Base-by-base conservation (phyloP, 2,329 filamentous ascomycete species). In the Alternaria solani region DNA sequence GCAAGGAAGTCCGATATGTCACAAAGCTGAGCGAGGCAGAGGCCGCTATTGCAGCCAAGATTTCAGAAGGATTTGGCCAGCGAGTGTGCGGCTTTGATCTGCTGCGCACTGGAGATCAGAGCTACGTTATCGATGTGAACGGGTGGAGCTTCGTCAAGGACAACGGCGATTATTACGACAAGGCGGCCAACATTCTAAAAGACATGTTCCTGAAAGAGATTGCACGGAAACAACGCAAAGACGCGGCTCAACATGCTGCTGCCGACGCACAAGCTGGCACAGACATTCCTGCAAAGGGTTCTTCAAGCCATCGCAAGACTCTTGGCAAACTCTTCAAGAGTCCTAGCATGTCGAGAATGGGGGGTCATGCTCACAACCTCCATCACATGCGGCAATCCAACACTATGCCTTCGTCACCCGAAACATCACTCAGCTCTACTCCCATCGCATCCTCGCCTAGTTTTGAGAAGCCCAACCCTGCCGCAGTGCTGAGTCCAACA, bases 131-230 rank as follows among this genome's bases (percentile, higher is more conserved):
- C 68, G 95, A 99, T 72, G 95, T 99, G 70, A 99, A 99, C 77
- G 95, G 95, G 12, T 99, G 96, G 96, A 98, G 94, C 75, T 99
- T 99, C 73, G 95, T 99, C 78, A 99, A 99, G 78, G 96, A 99
- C 78, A 99, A 99, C 72, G 94, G 97, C 64, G 94, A 96, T 62
- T 99, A 99, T 79, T 99, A 99, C 77, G 92, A 98, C 73, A 92
- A 93, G 73, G 95, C 91, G 69, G 89, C 95, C 23, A 89, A 84
- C 61, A 97, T 98, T 49, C 82, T 99, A 52, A 92, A 89, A 73
- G 90, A 95, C 7, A 92, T 96, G 75, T 98, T 99, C 68, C 84
- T 96, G 65, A 88, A 88, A 65, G 94, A 97, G 78, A 92, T 89
- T 72, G 80, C 88, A 53, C 86, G 87, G 38, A 86, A 85, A 68